A percentile compares a stretch with the other conserved stretches of the same genome.
These are phyloP conservation scores for Multifurca ochricompacta DNA, from an alignment of 768 basidiomycete species.

Conservation along the genomic window DNA sequence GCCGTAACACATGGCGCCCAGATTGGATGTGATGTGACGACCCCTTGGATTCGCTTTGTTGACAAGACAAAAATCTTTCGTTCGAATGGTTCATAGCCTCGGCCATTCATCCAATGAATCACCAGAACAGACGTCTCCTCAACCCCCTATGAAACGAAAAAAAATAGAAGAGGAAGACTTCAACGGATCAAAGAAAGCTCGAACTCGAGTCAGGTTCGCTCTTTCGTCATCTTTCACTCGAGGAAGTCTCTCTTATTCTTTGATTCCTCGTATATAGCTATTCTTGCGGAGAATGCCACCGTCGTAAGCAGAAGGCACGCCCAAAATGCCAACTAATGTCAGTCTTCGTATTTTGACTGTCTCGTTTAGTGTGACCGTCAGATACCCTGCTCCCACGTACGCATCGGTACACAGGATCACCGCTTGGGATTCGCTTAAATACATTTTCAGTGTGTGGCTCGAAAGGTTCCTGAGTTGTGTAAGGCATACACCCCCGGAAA, in stretches of 20 bases:
- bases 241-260: neutral
- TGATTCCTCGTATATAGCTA: conserved; percentile 40
- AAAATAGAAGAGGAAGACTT: conserved; percentile 47
- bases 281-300: conserved; percentile 83
- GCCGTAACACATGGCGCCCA: no score
- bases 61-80: neutral
- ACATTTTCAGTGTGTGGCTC: conserved; percentile 56
- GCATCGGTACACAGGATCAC: conserved; percentile 23
- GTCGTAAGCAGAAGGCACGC: conserved; percentile 76
- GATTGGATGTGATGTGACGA: no score
- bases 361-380: conserved; percentile 69
- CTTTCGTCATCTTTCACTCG: neutral
- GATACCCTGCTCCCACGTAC: conserved; percentile 76
- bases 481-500: conserved; percentile 86
- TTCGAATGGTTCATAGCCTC: conserved; percentile 1
- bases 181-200: conserved; percentile 48
- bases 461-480: conserved; percentile 83
- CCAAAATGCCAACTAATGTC: conserved; percentile 2
- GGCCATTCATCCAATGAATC: conserved; percentile 7
- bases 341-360: conserved; percentile 16
- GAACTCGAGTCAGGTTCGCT: conserved; percentile 68
- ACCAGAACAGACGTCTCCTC: conserved; percentile 3
- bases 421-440: conserved; percentile 16
- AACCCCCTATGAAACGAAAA: conserved; percentile 44
- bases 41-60: neutral